Evolutionary conservation across 2,329 filamentous ascomycete species (phyloP), one percentile per base, ranked within the genome.

Genomic region (Fusarium dimerum): DNA sequence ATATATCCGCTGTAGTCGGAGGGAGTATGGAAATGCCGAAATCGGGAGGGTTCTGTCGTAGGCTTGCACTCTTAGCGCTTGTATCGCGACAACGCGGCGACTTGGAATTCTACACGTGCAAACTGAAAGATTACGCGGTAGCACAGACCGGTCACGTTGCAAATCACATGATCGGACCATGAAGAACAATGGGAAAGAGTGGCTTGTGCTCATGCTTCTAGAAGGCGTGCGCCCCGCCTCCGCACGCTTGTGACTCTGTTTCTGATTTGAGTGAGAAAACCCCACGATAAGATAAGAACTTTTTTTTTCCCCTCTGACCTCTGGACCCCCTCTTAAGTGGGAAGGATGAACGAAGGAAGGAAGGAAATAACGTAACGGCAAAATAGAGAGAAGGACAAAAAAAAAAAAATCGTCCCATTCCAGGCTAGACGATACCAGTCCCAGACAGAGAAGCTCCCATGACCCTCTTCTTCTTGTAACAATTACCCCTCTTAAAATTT

Each of bases 401-500:
- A 10, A 36, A 15, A 36, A 15, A 36, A 36, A 36, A 4, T 11
- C 32, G 32, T 36, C 11, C 20, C 20, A 26, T 26, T 26, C 20
- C 20, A 26, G 20, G 7, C 20, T 26, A 26, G 7, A 26, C 20
- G 20, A 26, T 4, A 15, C 32, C 32, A 11, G 9, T 36, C 32
- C 32, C 32, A 12, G 7, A 7, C 11, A 36, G 10, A 36, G 13
- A 36, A 36, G 32, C 13, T 36, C 13, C 32, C 32, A 36, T 15
- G 10, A 11, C 39, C 39, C 10, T 20, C 54, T 51, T 46, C 45
- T 56, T 54, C 51, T 53, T 52, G 56, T 54, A 26, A 26, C 20
- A 26, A 7, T 26, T 26, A 52, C 54, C 59, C 57, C 60, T 63
- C 59, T 39, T 40, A 50, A 46, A 52, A 50, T 64, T 64, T 53